Evolutionary conservation across 176 grass and related monocot species (phyloP), one percentile per base, ranked within the genome.

Genomic region (Lolium rigidum): DNA sequence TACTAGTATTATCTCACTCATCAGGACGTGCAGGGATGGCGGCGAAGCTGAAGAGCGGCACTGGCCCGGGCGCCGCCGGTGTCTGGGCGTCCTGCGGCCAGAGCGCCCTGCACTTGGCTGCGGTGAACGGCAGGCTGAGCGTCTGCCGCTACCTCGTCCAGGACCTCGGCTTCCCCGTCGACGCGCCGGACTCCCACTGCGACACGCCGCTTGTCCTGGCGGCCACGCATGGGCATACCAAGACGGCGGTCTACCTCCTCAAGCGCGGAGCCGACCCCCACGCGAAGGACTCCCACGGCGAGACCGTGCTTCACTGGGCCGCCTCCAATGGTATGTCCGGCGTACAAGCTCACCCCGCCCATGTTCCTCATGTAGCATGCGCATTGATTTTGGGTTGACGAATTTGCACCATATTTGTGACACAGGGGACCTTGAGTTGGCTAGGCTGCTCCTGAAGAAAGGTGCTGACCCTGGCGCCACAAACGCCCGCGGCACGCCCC

Each of bases 61-160:
- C 31, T 35, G 31, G 31, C 31, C 31, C 31, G 31, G 31, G 31
- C 31, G 7, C 25, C 9, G 79, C 24, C 1, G 24, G 60, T 24
- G 24, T 81, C 31, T 35, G 31, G 31, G 31, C 31, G 31, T 35
- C 31, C 2, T 35, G 31, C 31, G 31, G 31, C 31, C 31, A 35
- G 31, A 35, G 3, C 4, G 44, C 16, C 14, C 79, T 81, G 79
- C 79, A 67, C 79, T 15, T 51, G 9, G 79, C 79, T 24, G 61
- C 44, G 41, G 79, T 44, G 9, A 51, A 67, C 24, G 44, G 79
- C 60, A 15, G 44, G 22, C 50, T 22, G 24, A 24, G 10, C 24
- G 44, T 13, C 60, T 81, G 78, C 78, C 44, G 41, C 78, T 80
- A 50, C 78, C 60, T 80, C 9, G 7, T 80, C 78, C 21, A 50